Evolutionary conservation across 192 early-diverging fungal genomes (phyloP).

Genomic region (Coemansia aciculifera): DNA sequence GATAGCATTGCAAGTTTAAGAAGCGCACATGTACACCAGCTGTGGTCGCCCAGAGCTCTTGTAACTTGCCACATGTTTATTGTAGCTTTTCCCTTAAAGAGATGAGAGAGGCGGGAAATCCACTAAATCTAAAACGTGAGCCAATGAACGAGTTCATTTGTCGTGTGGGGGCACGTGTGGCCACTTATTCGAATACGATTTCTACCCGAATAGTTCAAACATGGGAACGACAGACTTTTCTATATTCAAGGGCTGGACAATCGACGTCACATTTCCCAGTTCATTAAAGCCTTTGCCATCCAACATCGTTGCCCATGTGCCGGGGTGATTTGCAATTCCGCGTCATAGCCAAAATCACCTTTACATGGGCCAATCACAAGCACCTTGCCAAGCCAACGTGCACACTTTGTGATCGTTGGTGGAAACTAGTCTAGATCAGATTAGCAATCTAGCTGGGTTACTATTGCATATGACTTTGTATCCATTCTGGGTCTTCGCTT

Average conservation of each 20-base stretch:
- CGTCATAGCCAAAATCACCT: too few relatives aligned
- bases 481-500: background rate
- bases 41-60: background rate
- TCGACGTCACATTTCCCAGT: background rate
- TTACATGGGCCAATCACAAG: background rate
- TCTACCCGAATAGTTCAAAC: background rate
- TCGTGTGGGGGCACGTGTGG: too few relatives aligned
- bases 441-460: background rate
- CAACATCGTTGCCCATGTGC: slow-evolving; percentile 1
- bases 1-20: background rate
- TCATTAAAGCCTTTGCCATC: background rate
- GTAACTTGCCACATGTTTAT: background rate
- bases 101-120: background rate
- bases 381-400: background rate
- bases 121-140: slow-evolving; percentile 1
- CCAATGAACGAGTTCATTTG: background rate
- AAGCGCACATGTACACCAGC: background rate
- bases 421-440: background rate
- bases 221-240: background rate
- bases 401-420: background rate
- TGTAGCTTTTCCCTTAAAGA: background rate
- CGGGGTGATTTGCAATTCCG: background rate
- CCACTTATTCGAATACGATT: too few relatives aligned
- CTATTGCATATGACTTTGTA: background rate
- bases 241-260: background rate